phyloP scores from a whole-genome alignment of 345 rosid genomes.

The Sonneratia alba region DNA sequence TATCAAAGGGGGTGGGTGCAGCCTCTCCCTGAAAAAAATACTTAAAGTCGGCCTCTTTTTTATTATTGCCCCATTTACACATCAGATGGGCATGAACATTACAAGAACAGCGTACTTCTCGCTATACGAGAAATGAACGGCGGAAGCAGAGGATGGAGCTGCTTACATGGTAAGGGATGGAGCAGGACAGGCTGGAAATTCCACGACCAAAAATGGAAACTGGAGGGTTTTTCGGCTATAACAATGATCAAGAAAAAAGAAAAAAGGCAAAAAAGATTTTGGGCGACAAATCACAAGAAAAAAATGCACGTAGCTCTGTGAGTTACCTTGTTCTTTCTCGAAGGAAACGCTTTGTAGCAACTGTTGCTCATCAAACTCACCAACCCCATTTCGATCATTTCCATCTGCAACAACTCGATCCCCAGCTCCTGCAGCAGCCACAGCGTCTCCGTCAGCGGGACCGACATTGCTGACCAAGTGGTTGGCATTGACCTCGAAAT shows the following conservation, averaged over 20 bases:
- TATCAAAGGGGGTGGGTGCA: too few species aligned
- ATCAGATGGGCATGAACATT: neutral
- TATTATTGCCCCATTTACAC: too few species aligned
- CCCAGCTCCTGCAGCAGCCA: neutral
- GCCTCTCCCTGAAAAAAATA: too few species aligned
- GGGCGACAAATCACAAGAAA: neutral
- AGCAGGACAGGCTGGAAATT: neutral
- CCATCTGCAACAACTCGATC: neutral
- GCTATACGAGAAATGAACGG: neutral
- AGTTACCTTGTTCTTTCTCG: neutral
- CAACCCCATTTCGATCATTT: neutral
- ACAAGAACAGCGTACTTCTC: neutral
- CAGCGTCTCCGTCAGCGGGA: neutral
- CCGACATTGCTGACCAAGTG: neutral
- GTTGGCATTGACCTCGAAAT: neutral
- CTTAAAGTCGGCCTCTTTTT: too few species aligned
- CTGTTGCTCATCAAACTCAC: neutral
- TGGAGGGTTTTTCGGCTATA: neutral
- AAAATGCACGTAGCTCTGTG: neutral
- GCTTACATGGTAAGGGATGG: neutral
- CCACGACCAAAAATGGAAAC: neutral
- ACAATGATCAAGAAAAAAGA: neutral
- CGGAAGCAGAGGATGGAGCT: neutral
- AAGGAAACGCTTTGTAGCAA: neutral
- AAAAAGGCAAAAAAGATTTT: neutral